phyloP scores from a whole-genome alignment of 2,329 filamentous ascomycete genomes.

The Hypoxylon sp. region DNA sequence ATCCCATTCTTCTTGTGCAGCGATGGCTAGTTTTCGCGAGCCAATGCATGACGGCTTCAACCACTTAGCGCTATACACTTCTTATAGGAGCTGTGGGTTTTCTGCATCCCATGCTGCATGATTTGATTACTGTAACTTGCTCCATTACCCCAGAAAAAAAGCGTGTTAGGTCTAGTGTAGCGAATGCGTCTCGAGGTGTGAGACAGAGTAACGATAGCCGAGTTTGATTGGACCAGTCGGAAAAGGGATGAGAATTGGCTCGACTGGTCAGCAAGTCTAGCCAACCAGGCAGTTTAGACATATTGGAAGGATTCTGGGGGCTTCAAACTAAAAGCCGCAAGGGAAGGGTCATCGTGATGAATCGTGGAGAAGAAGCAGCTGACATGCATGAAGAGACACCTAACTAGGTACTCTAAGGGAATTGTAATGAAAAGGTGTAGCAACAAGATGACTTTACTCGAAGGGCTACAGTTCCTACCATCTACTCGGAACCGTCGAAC shows the following conservation, averaged over 20 bases:
- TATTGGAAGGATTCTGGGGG: constrained; percentile 8
- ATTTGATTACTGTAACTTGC: constrained; percentile 20
- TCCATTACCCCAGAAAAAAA: constrained; percentile 42
- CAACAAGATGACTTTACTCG: not conserved
- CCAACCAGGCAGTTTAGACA: constrained; percentile 29
- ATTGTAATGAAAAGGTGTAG: constrained; percentile 7
- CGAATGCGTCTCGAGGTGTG: constrained; percentile 16
- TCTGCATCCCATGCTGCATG: constrained; percentile 31
- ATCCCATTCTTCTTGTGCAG: not conserved
- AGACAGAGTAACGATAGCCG: constrained; percentile 17
- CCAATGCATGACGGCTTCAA: constrained; percentile 13
- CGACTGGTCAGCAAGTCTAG: constrained; percentile 8
- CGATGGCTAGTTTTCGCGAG: constrained; percentile 15
- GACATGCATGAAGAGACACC: constrained; percentile 18
- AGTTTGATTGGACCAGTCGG: constrained; percentile 30
- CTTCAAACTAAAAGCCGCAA: constrained; percentile 9
- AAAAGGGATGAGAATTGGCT: constrained; percentile 26
- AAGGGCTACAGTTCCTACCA: not conserved
- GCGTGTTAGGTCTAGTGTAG: constrained; percentile 4
- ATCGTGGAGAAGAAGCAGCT: constrained; percentile 38
- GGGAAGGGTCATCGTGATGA: constrained; percentile 15
- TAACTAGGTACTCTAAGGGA: constrained; percentile 8
- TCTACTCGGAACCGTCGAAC: constrained; percentile 9
- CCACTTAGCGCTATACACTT: constrained; percentile 14
- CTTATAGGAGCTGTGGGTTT: constrained; percentile 16